These are phyloP conservation scores for Galerina marginata DNA, from an alignment of 768 basidiomycete species.

Conservation along the genomic window DNA sequence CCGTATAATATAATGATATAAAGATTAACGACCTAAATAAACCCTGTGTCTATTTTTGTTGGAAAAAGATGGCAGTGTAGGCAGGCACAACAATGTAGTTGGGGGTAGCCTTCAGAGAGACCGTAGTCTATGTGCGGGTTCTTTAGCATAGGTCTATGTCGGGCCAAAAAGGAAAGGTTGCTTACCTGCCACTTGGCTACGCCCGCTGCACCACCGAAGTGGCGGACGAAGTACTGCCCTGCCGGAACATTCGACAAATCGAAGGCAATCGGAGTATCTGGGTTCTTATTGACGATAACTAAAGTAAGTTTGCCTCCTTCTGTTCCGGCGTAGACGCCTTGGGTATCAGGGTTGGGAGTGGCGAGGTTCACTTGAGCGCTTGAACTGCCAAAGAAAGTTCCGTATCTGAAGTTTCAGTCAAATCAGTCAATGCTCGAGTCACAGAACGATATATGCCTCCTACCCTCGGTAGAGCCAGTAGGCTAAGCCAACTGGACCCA, in stretches of 20 bases:
- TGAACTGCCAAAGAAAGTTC: constrained; percentile 48
- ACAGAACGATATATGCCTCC: constrained; percentile 9
- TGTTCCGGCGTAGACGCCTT: constrained; percentile 53
- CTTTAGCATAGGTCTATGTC: neutral
- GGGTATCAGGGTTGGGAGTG: constrained; percentile 42
- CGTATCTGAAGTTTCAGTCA: constrained; percentile 38
- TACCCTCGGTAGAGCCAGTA: constrained; percentile 64
- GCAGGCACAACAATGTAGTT: constrained; percentile 41
- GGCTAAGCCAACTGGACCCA: constrained; percentile 53
- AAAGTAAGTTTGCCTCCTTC: constrained; percentile 45
- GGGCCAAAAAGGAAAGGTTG: neutral
- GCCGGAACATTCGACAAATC: constrained; percentile 49
- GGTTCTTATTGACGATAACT: constrained; percentile 59
- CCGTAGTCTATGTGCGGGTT: constrained; percentile 30
- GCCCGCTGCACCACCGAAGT: constrained; percentile 60
- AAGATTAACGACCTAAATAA: neutral
- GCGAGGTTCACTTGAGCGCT: constrained; percentile 53
- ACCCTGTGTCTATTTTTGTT: constrained; percentile 25
- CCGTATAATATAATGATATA: neutral
- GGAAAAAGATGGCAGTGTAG: constrained; percentile 43
- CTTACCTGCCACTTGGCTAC: constrained; percentile 61
- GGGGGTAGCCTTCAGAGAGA: constrained; percentile 31
- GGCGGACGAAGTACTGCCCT: constrained; percentile 55
- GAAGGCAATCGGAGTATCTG: constrained; percentile 42
- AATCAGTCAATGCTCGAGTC: neutral